Base-by-base conservation (phyloP, 2,329 filamentous ascomycete genomes). In the Pseudogymnoascus sp. region DNA sequence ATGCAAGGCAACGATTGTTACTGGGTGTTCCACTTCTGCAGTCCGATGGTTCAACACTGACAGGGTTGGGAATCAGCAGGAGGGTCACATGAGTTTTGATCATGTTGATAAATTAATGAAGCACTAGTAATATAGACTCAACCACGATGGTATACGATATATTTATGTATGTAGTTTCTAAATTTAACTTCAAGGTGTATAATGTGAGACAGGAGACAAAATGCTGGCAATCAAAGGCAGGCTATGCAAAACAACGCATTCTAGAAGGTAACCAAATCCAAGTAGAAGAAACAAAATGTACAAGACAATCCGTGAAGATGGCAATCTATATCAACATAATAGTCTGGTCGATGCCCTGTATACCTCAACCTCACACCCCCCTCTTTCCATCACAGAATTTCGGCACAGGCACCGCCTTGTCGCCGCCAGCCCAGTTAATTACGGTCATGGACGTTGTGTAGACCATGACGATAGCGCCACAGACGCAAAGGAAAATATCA, bases 371-470 rank as follows among this genome's bases (percentile, higher is more conserved):
- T 54, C 28, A 54, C 47, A 33, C 4, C 28, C 47, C 47, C 2
- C 47, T 37, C 37, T 47, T 60, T 18, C 58, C 38, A 18, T 88
- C 86, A 71, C 86, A 89, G 71, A 88, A 88, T 33, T 85, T 84
- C 1, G 85, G 84, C 11, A 79, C 69, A 64, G 80, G 80, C 3
- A 74, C 66, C 25, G 65, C 74, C n/a, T 72, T 69, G 16, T 74
- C 73, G 4, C 85, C 84, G 58, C 78, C 80, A 6, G 89, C 84
- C 95, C 94, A 99, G 74, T 89, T 95, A 71, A 87, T 82, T 57
- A 97, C 78, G 0, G 94, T 99, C 69, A 97, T 78, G 36, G 82
- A 80, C 0, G 94, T 97, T 0, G 94, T 96, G 74, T 99, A 99
- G 5, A 84, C 83, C 89, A 97, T 99, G 68, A 90, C 90, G 16